phyloP scores from a whole-genome alignment of 106 monocot species.

The Ottelia alismoides region DNA sequence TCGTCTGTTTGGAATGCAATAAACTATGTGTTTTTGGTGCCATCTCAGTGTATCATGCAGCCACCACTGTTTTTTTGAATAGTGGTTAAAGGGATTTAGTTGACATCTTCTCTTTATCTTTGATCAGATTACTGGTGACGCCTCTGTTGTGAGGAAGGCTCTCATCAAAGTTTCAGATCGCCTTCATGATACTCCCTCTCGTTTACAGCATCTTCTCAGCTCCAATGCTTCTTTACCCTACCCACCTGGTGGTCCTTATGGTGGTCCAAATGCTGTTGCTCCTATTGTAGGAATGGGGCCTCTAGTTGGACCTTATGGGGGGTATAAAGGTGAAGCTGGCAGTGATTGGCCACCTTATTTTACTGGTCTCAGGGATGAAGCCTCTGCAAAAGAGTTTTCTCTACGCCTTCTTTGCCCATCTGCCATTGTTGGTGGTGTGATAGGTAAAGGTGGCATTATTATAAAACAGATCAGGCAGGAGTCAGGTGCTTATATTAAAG shows the following conservation, averaged over 20 bases:
- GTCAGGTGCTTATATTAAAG: too few species aligned
- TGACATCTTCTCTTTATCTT: too few species aligned
- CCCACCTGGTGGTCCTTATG: slow-evolving; percentile 32
- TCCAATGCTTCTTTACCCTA: slow-evolving; percentile 23
- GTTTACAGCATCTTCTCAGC: slow-evolving; percentile 61
- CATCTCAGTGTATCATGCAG: too few species aligned
- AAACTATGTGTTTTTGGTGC: too few species aligned
- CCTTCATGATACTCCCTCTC: slow-evolving; percentile 88
- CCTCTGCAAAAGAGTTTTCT: slow-evolving; percentile 63
- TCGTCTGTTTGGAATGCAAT: too few species aligned
- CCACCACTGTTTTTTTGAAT: too few species aligned
- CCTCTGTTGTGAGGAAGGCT: slow-evolving; percentile 69
- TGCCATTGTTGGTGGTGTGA: slow-evolving; percentile 79
- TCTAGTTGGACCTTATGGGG: slow-evolving; percentile 50
- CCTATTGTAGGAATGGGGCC: slow-evolving; percentile 45
- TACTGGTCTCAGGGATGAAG: slow-evolving; percentile 55
- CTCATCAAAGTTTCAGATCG: slow-evolving; percentile 64
- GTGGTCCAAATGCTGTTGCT: slow-evolving; percentile 23
- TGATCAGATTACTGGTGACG: slow-evolving; percentile 69
- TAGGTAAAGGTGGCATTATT: too few species aligned
- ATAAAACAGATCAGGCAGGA: too few species aligned
- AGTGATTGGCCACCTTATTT: slow-evolving; percentile 67
- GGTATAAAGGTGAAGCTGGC: slow-evolving; percentile 53
- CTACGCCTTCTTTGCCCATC: slow-evolving; percentile 64
- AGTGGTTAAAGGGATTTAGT: too few species aligned